phyloP scores from a whole-genome alignment of 805 yeast genomes.

The Ogataea ramenticola region DNA sequence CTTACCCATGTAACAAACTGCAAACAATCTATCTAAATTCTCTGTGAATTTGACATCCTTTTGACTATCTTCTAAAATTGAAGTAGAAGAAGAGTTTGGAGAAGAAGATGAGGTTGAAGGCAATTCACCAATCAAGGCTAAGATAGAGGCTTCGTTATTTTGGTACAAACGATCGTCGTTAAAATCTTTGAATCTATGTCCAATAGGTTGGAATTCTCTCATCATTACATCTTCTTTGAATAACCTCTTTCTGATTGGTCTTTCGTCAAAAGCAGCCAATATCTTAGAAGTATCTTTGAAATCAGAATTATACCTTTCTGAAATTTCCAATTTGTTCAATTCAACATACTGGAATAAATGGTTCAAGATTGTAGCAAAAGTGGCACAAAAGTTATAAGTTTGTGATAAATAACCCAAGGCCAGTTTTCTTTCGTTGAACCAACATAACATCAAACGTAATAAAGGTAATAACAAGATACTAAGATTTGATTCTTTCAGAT shows the following conservation, averaged over 20 bases:
- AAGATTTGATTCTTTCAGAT: slow-evolving; percentile 8
- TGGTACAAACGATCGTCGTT: slow-evolving; percentile 44
- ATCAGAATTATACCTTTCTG: not conserved
- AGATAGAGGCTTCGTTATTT: slow-evolving; percentile 19
- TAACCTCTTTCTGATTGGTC: slow-evolving; percentile 44
- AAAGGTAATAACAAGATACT: slow-evolving; percentile 27
- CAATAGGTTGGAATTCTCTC: slow-evolving; percentile 53
- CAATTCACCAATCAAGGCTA: slow-evolving; percentile 27
- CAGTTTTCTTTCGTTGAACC: slow-evolving; percentile 46
- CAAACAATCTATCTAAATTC: slow-evolving; percentile 23
- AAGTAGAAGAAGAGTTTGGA: not conserved
- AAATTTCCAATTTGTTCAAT: not conserved
- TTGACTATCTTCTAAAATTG: slow-evolving; percentile 7
- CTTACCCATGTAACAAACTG: slow-evolving; percentile 27
- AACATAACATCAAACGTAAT: slow-evolving; percentile 45
- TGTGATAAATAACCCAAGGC: slow-evolving; percentile 26
- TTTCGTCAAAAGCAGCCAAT: slow-evolving; percentile 3
- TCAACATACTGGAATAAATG: slow-evolving; percentile 2
- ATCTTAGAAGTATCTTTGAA: no score
- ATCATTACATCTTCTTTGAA: slow-evolving; percentile 60
- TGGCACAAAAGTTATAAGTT: slow-evolving; percentile 9
- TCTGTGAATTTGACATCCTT: slow-evolving; percentile 25
- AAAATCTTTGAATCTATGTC: slow-evolving; percentile 51
- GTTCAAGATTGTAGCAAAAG: slow-evolving; percentile 16
- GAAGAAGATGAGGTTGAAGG: slow-evolving; percentile 6